Evolutionary conservation across 805 yeast genomes (phyloP), one percentile per base, ranked within the genome.

Genomic region (Naumovozyma castellii): DNA sequence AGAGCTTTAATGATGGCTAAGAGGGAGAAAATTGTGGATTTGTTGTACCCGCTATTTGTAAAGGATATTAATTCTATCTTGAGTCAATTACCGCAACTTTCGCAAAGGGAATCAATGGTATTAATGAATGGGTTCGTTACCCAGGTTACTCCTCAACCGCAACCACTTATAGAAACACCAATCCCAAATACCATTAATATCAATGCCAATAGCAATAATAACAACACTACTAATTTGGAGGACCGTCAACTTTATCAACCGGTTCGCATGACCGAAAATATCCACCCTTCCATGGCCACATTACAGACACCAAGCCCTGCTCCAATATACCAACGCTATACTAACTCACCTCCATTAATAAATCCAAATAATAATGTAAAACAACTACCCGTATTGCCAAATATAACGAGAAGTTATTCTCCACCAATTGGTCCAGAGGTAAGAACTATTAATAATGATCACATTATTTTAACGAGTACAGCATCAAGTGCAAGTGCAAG

Each of bases 1-100:
- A 67, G 92, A 37, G 94, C 94, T 1, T 66, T 78, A 35, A 80
- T 81, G 27, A 79, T 83, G 76, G 94, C 94, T 14, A 81, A 80
- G 59, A 68, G 80, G 46, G 92, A 84, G 57, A 82, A 84, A 32
- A 81, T 80, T 44, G 75, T 73, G 19, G 85, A 80, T 49, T 53
- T 73, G 30, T 66, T 80, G 43, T 78, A 77, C 52, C 85, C 86
- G 2, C 64, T 80, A 35, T 79, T 80, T 59, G 87, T 82, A 29
- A 71, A 80, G 39, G 90, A 84, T 57, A 81, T 84, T 53, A 80
- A 80, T 41, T 58, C 56, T 36, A 62, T 65, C 13, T 55, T 67
- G 35, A 65, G 58, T 43, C 67, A 64, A 30, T 43, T n/a, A 29
- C 32, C 39, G 36, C 39, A 40, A 18, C 28, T 41, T 16, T 17